Evolutionary conservation across 2,329 filamentous ascomycete genomes (phyloP).

Genomic region (Alternaria conjuncta): DNA sequence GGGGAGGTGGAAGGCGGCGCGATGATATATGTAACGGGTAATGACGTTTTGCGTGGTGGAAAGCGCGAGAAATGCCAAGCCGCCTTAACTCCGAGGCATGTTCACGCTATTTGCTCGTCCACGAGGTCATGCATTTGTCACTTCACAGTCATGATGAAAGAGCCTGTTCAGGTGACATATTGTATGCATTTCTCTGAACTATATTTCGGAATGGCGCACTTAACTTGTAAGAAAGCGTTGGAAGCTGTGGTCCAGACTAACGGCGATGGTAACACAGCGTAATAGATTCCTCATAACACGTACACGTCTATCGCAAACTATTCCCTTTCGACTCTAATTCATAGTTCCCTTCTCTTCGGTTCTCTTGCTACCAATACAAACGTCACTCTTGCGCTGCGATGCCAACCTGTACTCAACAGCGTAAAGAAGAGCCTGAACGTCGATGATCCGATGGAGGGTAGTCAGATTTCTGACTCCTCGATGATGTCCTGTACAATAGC

Average conservation of each 20-base stretch:
- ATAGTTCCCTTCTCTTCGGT: neutral
- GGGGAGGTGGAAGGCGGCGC: neutral
- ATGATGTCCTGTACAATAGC: constrained; percentile 22
- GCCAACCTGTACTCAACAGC: neutral
- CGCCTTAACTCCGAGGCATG: constrained; percentile 11
- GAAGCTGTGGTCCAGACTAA: neutral
- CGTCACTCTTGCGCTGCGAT: neutral
- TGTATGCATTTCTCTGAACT: neutral
- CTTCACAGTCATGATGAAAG: neutral
- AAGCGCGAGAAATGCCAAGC: constrained; percentile 30
- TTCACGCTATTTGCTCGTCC: neutral
- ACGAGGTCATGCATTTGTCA: neutral
- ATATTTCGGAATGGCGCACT: neutral
- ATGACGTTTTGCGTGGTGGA: constrained; percentile 25
- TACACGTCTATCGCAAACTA: neutral
- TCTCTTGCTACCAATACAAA: neutral
- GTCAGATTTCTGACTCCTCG: neutral
- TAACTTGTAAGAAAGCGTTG: neutral
- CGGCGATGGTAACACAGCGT: neutral
- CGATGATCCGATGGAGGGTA: neutral
- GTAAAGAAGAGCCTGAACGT: neutral
- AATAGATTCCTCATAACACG: neutral
- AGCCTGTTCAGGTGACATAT: neutral
- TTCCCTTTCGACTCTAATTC: neutral
- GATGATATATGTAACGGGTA: constrained; percentile 14